phyloP scores from a whole-genome alignment of 305 asterid genomes.

The Solanum hybrid region DNA sequence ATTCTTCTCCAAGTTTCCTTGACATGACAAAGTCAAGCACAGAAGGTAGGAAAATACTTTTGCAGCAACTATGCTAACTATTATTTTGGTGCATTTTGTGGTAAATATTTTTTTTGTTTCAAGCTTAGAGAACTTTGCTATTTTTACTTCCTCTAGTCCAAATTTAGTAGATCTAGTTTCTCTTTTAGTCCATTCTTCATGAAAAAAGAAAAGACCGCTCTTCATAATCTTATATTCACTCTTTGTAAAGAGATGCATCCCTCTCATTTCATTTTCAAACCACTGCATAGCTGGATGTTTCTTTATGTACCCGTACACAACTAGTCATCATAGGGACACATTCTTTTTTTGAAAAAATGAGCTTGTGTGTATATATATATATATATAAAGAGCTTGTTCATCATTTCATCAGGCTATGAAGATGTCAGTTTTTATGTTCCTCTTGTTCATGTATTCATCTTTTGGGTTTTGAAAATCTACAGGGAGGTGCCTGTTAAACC shows the following conservation, averaged over 20 bases:
- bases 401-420: not conserved
- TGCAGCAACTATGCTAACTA: not conserved
- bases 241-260: not conserved
- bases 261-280: not conserved
- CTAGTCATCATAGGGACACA: not conserved
- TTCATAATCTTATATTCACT: not conserved
- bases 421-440: not conserved
- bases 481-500: not conserved
- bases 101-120: not conserved
- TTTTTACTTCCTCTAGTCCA: not conserved
- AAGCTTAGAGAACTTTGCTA: not conserved
- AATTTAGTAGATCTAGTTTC: not conserved
- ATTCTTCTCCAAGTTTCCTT: conserved; percentile 41
- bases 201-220: not conserved
- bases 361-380: not conserved
- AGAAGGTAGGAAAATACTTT: conserved; percentile 26
- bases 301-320: not conserved
- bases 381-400: not conserved
- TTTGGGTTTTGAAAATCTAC: not conserved
- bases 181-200: not conserved
- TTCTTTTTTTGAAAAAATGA: not conserved
- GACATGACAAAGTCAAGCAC: conserved; percentile 33
- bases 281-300: not conserved
- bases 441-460: not conserved
- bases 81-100: not conserved